These are phyloP conservation scores for Pseudozyma tsukubaensis DNA, from an alignment of 1,284 basidiomycete genomes.

Conservation along the genomic window DNA sequence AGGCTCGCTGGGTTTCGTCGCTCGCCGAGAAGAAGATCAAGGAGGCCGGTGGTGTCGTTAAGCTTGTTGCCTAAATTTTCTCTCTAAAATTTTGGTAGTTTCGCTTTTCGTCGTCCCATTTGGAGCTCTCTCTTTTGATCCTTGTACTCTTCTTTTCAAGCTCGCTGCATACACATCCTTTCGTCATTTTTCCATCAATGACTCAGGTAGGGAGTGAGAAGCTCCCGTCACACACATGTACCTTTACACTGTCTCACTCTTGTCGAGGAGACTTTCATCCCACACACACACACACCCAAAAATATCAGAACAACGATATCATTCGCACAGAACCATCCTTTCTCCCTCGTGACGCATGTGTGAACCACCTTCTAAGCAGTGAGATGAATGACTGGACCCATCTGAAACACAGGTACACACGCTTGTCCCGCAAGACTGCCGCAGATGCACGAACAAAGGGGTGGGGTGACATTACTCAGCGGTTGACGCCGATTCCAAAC, in stretches of 20 bases:
- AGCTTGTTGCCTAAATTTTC: conserved; percentile 54
- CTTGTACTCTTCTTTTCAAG: conserved; percentile 3
- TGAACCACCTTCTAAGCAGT: not conserved
- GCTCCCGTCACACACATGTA: conserved; percentile 15
- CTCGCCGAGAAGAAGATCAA: conserved; percentile 69
- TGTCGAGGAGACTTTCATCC: not conserved
- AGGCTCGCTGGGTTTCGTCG: conserved; percentile 68
- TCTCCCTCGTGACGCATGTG: not conserved
- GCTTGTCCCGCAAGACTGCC: too few relatives aligned
- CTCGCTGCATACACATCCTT: conserved; percentile 1
- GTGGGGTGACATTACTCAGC: conserved; percentile 14
- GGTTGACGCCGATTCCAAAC: conserved; percentile 13
- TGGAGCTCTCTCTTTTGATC: not conserved
- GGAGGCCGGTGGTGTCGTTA: conserved; percentile 68
- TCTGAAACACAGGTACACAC: too few relatives aligned
- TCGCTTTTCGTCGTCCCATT: not conserved
- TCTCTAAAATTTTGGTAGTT: not conserved
- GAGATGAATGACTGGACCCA: too few relatives aligned
- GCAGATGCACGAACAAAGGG: too few relatives aligned
- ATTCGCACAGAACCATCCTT: conserved; percentile 29
- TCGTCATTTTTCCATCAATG: not conserved
- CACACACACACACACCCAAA: conserved; percentile 36
- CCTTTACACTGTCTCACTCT: conserved; percentile 14
- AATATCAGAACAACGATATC: conserved; percentile 47
- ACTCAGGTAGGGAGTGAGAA: not conserved